phyloP scores from a whole-genome alignment of 164 flowering plant species.

The Vitis vinifera region ASM3070453v1 NC_081822.1:2940501-2941000 shows the following conservation, averaged over 20 bases:
- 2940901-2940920: no score
- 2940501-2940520: constrained; percentile 50
- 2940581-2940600: constrained; percentile 45
- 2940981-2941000: no score
- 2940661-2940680: constrained; percentile 41
- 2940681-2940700: constrained; percentile 62
- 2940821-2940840: background rate
- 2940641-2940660: constrained; percentile 17
- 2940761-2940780: constrained; percentile 4
- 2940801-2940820: background rate
- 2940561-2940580: constrained; percentile 82
- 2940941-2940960: no score
- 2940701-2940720: constrained; percentile 64
- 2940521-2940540: constrained; percentile 66
- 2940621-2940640: constrained; percentile 36
- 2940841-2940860: background rate
- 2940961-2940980: no score
- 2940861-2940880: constrained; percentile 3
- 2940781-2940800: background rate
- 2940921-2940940: no score
- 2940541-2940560: constrained; percentile 81
- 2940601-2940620: constrained; percentile 27
- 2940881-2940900: background rate
- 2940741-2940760: constrained; percentile 21
- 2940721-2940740: constrained; percentile 39